Evolutionary conservation across 2,329 filamentous ascomycete species (phyloP).

Genomic region (Ophiocordyceps australis): DNA sequence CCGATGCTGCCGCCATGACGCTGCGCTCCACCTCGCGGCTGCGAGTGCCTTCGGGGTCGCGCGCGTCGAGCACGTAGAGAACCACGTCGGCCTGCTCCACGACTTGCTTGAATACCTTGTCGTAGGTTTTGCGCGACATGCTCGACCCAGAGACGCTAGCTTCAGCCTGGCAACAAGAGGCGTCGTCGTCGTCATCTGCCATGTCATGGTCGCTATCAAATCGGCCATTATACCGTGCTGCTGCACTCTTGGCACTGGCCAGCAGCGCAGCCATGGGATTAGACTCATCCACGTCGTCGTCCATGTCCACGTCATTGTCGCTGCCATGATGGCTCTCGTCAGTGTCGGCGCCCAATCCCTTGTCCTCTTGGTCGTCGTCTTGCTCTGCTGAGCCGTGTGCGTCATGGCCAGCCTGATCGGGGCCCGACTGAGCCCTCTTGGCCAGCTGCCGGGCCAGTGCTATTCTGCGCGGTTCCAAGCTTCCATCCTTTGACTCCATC

Average conservation of each 20-base stretch:
- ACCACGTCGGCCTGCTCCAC: slow-evolving; percentile 79
- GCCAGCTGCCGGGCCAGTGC: slow-evolving; percentile 65
- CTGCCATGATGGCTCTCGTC: slow-evolving; percentile 30
- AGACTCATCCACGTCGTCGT: slow-evolving; percentile 46
- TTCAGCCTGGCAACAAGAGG: slow-evolving; percentile 11
- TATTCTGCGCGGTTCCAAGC: slow-evolving; percentile 72
- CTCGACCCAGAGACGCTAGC: slow-evolving; percentile 25
- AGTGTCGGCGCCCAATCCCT: slow-evolving; percentile 24
- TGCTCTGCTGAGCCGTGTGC: too few relatives aligned
- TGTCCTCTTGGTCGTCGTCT: slow-evolving; percentile 22
- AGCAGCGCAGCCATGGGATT: slow-evolving; percentile 89
- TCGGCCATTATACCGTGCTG: slow-evolving; percentile 55
- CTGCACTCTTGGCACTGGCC: slow-evolving; percentile 64
- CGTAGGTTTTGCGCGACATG: slow-evolving; percentile 69
- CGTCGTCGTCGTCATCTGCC: slow-evolving; percentile 37
- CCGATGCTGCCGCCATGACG: slow-evolving; percentile 73
- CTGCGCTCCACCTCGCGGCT: slow-evolving; percentile 81
- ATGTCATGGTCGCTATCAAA: slow-evolving; percentile 41
- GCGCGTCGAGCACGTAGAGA: slow-evolving; percentile 82
- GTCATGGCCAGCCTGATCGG: too few relatives aligned
- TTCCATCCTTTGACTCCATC: slow-evolving; percentile 94
- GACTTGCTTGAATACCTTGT: slow-evolving; percentile 92
- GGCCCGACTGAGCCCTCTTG: slow-evolving; percentile 44
- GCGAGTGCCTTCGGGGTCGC: slow-evolving; percentile 78
- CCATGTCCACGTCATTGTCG: slow-evolving; percentile 33